Evolutionary conservation across 768 basidiomycete genomes (phyloP).

Genomic region (Fistulinella prunicolor): DNA sequence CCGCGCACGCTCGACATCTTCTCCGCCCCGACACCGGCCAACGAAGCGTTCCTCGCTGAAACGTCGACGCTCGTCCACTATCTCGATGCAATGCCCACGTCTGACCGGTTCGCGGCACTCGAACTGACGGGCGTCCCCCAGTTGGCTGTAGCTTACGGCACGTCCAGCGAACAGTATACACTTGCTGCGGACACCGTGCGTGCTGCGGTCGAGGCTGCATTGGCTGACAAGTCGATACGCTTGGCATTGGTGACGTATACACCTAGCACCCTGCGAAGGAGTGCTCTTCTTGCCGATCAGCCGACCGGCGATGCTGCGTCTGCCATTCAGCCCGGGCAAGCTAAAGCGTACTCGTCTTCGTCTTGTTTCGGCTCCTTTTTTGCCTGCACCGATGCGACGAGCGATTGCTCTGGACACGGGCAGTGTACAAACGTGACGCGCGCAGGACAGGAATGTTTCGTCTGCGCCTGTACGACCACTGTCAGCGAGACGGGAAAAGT

Average conservation of each 20-base stretch:
- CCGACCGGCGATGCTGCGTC: conserved; percentile 39
- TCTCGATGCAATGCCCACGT: conserved; percentile 31
- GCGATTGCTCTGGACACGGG: conserved; percentile 67
- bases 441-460: conserved; percentile 52
- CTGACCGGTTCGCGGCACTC: conserved; percentile 60
- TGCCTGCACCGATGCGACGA: conserved; percentile 60
- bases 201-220: conserved; percentile 43
- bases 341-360: conserved; percentile 45
- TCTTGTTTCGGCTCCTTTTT: conserved; percentile 58
- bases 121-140: conserved; percentile 51
- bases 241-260: conserved; percentile 54
- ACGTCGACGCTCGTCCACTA: conserved; percentile 51
- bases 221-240: conserved; percentile 38
- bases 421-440: conserved; percentile 59
- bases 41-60: conserved; percentile 40
- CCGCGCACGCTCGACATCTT: conserved; percentile 41
- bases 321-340: conserved; percentile 52
- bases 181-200: conserved; percentile 45
- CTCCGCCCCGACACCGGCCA: conserved; percentile 38
- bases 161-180: conserved; percentile 53
- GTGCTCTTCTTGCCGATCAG: conserved; percentile 41
- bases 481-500: conserved; percentile 52
- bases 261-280: conserved; percentile 37
- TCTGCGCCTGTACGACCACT: conserved; percentile 46
- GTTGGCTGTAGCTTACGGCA: conserved; percentile 47